Evolutionary conservation across 2,329 filamentous ascomycete genomes (phyloP), one percentile per base, ranked within the genome.

Genomic region (Ophioceras dolichostomum): DNA sequence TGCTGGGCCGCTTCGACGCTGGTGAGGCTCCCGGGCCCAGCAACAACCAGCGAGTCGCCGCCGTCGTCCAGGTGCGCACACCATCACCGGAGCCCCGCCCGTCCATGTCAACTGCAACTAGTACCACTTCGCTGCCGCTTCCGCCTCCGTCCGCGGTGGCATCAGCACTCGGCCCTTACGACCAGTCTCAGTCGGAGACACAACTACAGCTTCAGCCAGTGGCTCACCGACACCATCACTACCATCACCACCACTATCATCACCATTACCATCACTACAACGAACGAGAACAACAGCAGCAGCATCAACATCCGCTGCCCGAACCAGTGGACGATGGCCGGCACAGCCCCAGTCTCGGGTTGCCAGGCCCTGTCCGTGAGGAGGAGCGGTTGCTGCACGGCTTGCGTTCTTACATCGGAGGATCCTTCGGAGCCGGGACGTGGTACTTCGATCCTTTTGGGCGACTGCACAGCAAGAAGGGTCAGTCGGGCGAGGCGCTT

Each of bases 1-100:
- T 42, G 28, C 46, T 42, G 16, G 36, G 36, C 16, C 28, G 35
- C 27, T 34, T 39, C 12, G 45, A 47, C 20, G 34, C 44, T 10
- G 36, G 44, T 9, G 18, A 22, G 10, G 17, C 13, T 5, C 33
- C 35, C n/a, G 16, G 9, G 18, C 42, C 6, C 22, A 7, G 12
- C 22, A 7, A 12, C 22, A 26, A 26, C 36, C 1, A 35, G 41
- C 1, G 47, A 7, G 8, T 26, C 22, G 22, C 22, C 22, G 49
- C 5, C 30, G 22, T 16, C 22, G 18, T 33, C 17, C 17, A 33
- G 16, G 12, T 9, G 10, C 22, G 22, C 22, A 26, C 22, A 26
- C 22, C 22, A 26, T 26, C 22, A 26, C 22, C 22, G 22, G 10
- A 17, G 4, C 22, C 28, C 13, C 26, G 19, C 24, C 34, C 34